Evolutionary conservation across 2,329 filamentous ascomycete species (phyloP), one percentile per base, ranked within the genome.

Genomic region (Exophiala sp.): DNA sequence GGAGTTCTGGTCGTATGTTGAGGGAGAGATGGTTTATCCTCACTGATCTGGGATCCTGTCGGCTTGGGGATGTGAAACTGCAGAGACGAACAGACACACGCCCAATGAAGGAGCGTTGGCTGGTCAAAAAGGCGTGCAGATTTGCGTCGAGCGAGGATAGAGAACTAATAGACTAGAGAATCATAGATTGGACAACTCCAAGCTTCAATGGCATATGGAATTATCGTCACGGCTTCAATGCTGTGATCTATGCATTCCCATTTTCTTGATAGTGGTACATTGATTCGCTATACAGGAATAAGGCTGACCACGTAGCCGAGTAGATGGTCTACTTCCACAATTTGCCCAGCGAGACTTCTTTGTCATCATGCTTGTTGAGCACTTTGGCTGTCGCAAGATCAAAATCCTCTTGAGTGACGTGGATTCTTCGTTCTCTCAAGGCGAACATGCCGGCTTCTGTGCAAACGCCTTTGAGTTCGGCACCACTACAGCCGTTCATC

Each of bases 401-500:
- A 71, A 99, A 99, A 75, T 99, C 94, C 75, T 99, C 94, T 72
- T 99, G 94, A 35, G 94, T 99, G 63, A 99, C 94, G 72, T 99
- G 94, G 55, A 99, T 92, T 75, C 94, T 86, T 69, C 94, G 82
- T 77, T 99, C 94, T 65, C 94, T 86, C 61, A 99, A 80, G 11
- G 94, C 94, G 69, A 94, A 99, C 94, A 99, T 99, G 66, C 94
- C 94, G 2, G 94, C 91, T 74, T 99, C 94, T 42, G 94, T 99
- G 72, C 94, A 99, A 44, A 99, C 94, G 77, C 94, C 94, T 84
- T 99, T 99, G 65, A 99, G 76, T 75, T 99, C 94, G 50, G 94
- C 94, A 57, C 94, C 94, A 2, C 91, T 96, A 75, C 94, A 99
- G 47, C 94, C 94, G 68, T 96, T 96, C 94, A 99, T 99, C 83